Evolutionary conservation across 208 protist genomes (phyloP), one percentile per base, ranked within the genome.

Genomic region (Trypanosomatidae sp.): DNA sequence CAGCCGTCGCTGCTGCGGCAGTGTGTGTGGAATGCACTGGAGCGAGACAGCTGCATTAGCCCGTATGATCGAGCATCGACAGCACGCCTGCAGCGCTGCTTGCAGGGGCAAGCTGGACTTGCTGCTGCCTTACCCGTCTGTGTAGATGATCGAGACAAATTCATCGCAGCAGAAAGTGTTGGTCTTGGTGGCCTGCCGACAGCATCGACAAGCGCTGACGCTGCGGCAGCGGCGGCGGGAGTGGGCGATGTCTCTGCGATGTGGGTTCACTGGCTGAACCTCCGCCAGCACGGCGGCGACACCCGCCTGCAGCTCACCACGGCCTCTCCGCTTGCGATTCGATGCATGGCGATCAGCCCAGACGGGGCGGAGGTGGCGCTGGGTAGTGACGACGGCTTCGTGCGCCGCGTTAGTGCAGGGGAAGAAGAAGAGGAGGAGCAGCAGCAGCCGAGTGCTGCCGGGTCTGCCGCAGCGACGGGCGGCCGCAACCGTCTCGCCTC

Each of bases 241-340:
- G n/a, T n/a, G n/a, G n/a, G n/a, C n/a, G n/a, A n/a, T n/a, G n/a
- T 76, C 33, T 66, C 69, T 19, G 55, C 59, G 53, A 52, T 69
- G 74, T 94, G 88, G 88, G 81, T 94, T 12, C 81, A 78, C 50
- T 96, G 92, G 90, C 39, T 85, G 39, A 93, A 93, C 81, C 36
- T 67, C 3, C 71, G 49, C 9, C 81, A 92, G 77, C 88, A 91
- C 74, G 83, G 89, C 53, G 81, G 83, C 4, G 86, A 87, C n/a
- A 67, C 60, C 10, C 80, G 87, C 17, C 36, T 82, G 33, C 77
- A 79, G 33, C 71, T 86, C 67, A 66, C 76, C 10, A 74, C 74
- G 4, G 77, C 86, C 10, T 81, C 84, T 3, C 69, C 83, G 52
- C 83, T 79, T 22, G 68, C 82, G 9, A 79, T 93, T 36, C 71